phyloP scores from a whole-genome alignment of 164 flowering plant species.

The Kalanchoe fedtschenkoi region DNA sequence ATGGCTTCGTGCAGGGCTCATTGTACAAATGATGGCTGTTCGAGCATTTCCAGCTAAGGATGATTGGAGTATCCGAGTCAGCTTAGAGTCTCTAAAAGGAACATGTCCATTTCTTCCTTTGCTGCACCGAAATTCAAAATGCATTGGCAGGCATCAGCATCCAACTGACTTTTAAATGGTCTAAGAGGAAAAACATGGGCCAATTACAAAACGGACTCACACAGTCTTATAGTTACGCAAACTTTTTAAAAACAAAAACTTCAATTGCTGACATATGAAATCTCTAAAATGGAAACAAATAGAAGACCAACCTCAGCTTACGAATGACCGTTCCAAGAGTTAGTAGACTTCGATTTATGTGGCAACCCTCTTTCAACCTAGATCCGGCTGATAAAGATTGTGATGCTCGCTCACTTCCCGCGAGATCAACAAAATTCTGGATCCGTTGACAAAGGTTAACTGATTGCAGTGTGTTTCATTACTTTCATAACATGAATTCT shows the following conservation, averaged over 20 bases:
- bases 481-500: too few species aligned
- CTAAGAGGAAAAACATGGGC: not conserved
- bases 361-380: slow-evolving; percentile 13
- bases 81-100: slow-evolving; percentile 18
- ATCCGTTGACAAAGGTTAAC: not conserved
- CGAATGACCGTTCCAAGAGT: slow-evolving; percentile 15
- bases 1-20: slow-evolving; percentile 19
- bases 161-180: too few species aligned
- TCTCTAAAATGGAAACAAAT: not conserved
- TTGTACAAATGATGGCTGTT: slow-evolving; percentile 16
- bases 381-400: slow-evolving; percentile 10
- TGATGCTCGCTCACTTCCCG: slow-evolving; percentile 17
- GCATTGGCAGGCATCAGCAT: not conserved
- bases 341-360: slow-evolving; percentile 14
- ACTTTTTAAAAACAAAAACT: not conserved
- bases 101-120: slow-evolving; percentile 19
- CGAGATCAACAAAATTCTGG: slow-evolving; percentile 14
- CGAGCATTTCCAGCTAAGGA: slow-evolving; percentile 17
- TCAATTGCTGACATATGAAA: not conserved
- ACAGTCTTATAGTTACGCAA: not conserved
- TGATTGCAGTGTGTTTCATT: not conserved
- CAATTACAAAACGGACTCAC: not conserved
- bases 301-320: slow-evolving; percentile 12
- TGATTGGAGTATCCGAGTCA: slow-evolving; percentile 18
- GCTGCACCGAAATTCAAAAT: slow-evolving; percentile 10